A percentile compares a stretch with the other conserved stretches of the same genome.
Evolutionary conservation across 805 yeast species (phyloP).

Genomic region (Tetrapisispora phaffii): DNA sequence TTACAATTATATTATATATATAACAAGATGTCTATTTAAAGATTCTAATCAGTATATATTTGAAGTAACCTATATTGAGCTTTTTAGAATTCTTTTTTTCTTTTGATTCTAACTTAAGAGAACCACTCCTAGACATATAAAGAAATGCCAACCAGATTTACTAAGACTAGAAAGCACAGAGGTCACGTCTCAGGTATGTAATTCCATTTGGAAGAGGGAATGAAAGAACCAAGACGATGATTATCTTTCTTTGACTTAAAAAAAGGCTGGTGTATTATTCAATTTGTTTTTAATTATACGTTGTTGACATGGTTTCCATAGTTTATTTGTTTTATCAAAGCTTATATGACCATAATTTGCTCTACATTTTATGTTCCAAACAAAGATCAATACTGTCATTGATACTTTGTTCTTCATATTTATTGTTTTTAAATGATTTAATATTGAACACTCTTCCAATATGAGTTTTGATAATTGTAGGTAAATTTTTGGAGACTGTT

Average conservation of each 20-base stretch:
- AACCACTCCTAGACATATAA: neutral
- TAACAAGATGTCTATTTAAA: too few relatives aligned
- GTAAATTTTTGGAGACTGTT: neutral
- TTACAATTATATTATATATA: too few relatives aligned
- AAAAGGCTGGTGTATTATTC: slow-evolving; percentile 2
- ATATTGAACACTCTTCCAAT: neutral
- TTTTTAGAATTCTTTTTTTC: too few relatives aligned
- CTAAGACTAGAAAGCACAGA: slow-evolving; percentile 99
- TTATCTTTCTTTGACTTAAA: slow-evolving; percentile 1
- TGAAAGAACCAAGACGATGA: slow-evolving; percentile 33
- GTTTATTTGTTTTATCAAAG: neutral
- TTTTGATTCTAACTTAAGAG: neutral
- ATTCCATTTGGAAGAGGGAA: slow-evolving; percentile 33
- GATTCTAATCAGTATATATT: too few relatives aligned
- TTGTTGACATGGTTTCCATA: neutral
- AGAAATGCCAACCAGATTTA: slow-evolving; percentile 96
- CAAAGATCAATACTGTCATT: too few relatives aligned
- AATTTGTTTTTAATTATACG: neutral
- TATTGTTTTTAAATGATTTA: neutral
- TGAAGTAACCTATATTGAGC: too few relatives aligned
- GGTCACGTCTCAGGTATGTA: slow-evolving; percentile 98
- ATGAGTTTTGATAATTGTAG: neutral
- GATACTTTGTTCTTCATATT: too few relatives aligned
- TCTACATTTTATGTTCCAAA: too few relatives aligned
- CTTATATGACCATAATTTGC: neutral